These are phyloP conservation scores for Colletotrichum sp. DNA, from an alignment of 2,329 filamentous ascomycete species.

Conservation along the genomic window DNA sequence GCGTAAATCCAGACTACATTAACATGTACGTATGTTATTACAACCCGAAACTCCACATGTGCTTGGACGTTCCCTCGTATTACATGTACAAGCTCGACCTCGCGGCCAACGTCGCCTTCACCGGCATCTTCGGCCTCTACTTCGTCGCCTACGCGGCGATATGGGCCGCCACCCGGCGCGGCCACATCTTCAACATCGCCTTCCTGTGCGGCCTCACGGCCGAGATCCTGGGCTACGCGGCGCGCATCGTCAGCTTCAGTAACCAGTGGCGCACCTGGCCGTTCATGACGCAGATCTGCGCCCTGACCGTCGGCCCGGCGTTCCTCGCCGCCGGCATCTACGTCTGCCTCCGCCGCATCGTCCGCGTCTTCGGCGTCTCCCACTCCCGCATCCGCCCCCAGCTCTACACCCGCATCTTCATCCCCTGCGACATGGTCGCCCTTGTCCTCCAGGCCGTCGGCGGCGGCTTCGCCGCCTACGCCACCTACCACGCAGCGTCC, in stretches of 20 bases:
- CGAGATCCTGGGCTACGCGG: constrained; percentile 65
- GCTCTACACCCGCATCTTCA: constrained; percentile 60
- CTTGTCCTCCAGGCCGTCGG: constrained; percentile 65
- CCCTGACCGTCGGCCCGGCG: constrained; percentile 68
- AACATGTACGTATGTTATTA: constrained; percentile 28
- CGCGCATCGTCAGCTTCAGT: constrained; percentile 58
- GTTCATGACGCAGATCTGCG: constrained; percentile 63
- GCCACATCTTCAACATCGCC: constrained; percentile 55
- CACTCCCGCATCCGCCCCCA: constrained; percentile 52
- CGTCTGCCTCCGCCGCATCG: constrained; percentile 59
- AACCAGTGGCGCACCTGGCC: constrained; percentile 55
- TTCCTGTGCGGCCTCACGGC: constrained; percentile 57
- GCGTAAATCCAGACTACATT: neutral
- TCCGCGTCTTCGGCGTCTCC: constrained; percentile 50
- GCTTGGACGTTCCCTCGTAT: constrained; percentile 37
- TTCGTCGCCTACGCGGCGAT: constrained; percentile 44
- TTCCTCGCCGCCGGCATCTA: constrained; percentile 71
- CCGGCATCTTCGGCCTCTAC: constrained; percentile 53
- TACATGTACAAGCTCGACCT: constrained; percentile 61
- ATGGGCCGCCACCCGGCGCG: constrained; percentile 48
- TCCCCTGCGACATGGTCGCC: constrained; percentile 66
- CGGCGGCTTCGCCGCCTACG: constrained; percentile 56
- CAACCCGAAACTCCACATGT: constrained; percentile 30
- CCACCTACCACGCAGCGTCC: constrained; percentile 38
- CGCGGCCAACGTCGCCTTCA: constrained; percentile 56